phyloP scores from a whole-genome alignment of 2,329 filamentous ascomycete genomes.

The Penicillium sp. region DNA sequence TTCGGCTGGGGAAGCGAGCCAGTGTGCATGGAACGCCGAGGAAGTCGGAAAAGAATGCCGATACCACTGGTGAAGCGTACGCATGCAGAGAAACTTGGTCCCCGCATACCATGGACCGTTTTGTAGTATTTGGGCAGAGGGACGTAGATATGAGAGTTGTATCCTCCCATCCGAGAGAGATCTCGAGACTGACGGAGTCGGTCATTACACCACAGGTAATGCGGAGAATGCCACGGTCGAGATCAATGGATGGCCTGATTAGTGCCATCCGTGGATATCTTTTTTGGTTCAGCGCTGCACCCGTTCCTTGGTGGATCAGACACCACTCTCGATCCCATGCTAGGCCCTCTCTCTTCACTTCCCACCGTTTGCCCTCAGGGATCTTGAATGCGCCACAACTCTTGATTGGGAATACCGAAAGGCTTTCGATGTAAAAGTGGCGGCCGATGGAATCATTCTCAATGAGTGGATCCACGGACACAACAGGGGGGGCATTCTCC shows the following conservation, averaged over 20 bases:
- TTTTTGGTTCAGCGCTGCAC: conserved; percentile 84
- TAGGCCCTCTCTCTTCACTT: conserved; percentile 76
- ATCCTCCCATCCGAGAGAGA: conserved; percentile 36
- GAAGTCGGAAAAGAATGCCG: conserved; percentile 72
- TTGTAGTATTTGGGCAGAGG: conserved; percentile 46
- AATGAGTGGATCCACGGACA: conserved; percentile 16
- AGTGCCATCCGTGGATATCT: conserved; percentile 84
- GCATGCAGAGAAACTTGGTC: conserved; percentile 70
- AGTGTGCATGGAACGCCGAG: conserved; percentile 79
- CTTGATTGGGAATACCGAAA: conserved; percentile 88
- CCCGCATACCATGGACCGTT: conserved; percentile 71
- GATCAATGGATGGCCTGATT: conserved; percentile 72
- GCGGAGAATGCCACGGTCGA: conserved; percentile 64
- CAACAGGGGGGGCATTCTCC: conserved; percentile 29
- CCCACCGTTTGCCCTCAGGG: conserved; percentile 66
- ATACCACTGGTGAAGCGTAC: conserved; percentile 67
- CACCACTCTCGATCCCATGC: conserved; percentile 98
- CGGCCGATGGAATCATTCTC: conserved; percentile 14
- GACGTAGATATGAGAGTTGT: conserved; percentile 65
- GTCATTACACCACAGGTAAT: conserved; percentile 49
- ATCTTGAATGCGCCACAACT: conserved; percentile 81
- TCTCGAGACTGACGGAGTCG: conserved; percentile 35
- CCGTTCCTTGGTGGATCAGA: conserved; percentile 81
- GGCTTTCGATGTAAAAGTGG: conserved; percentile 58
- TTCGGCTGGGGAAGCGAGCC: conserved; percentile 75